Evolutionary conservation across 495 filamentous ascomycete genomes (phyloP).

Genomic region (Tetracladium setigerum): DNA sequence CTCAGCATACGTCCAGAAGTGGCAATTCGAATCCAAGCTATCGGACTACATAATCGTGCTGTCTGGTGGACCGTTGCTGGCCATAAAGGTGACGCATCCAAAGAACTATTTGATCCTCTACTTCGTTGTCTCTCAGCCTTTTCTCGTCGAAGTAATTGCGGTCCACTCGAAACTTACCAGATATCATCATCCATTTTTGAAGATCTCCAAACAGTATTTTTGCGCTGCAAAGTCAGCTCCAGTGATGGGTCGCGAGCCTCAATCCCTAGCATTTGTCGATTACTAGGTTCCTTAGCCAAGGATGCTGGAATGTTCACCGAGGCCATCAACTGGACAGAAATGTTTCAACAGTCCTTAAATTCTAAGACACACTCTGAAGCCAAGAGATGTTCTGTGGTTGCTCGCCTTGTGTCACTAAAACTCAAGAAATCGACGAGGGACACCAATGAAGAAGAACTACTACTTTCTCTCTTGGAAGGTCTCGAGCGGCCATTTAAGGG

Average conservation of each 20-base stretch:
- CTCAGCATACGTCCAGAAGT: slow-evolving; percentile 50
- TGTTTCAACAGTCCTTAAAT: slow-evolving; percentile 24
- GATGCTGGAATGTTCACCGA: slow-evolving; percentile 35
- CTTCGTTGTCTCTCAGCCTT: slow-evolving; percentile 57
- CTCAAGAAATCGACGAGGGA: slow-evolving; percentile 28
- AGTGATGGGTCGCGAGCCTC: not conserved
- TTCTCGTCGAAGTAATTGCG: slow-evolving; percentile 35
- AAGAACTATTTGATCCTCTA: slow-evolving; percentile 65
- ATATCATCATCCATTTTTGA: slow-evolving; percentile 1
- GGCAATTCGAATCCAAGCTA: slow-evolving; percentile 54
- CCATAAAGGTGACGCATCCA: slow-evolving; percentile 59
- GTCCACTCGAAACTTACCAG: slow-evolving; percentile 7
- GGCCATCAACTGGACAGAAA: slow-evolving; percentile 40
- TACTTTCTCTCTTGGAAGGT: slow-evolving; percentile 42
- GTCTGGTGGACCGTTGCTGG: slow-evolving; percentile 64
- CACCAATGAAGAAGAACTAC: slow-evolving; percentile 26
- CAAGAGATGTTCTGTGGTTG: slow-evolving; percentile 32
- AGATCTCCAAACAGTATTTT: slow-evolving; percentile 6
- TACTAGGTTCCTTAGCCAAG: slow-evolving; percentile 31
- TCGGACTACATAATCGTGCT: slow-evolving; percentile 58
- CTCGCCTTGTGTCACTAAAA: slow-evolving; percentile 36
- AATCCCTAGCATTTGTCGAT: slow-evolving; percentile 18
- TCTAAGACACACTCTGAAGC: slow-evolving; percentile 32
- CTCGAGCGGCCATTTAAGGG: slow-evolving; percentile 55
- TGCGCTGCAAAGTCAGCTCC: not conserved